A percentile compares a stretch with the other conserved stretches of the same genome.
Evolutionary conservation across 2,329 filamentous ascomycete species (phyloP).

Genomic region (Chaetomiaceae sp.): DNA sequence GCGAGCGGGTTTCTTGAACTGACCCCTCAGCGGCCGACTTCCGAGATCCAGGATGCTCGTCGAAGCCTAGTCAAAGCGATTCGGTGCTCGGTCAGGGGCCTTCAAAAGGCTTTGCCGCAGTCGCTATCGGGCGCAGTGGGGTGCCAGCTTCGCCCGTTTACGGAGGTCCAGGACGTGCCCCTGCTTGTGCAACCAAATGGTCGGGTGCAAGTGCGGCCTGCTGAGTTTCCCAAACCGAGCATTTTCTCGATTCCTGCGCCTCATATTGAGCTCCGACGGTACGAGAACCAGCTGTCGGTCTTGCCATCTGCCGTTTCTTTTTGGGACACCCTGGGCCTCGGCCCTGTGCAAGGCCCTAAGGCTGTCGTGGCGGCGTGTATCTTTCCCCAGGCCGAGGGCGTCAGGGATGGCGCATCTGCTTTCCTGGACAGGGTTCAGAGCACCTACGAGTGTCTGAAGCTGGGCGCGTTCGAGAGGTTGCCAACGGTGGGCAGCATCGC

Average conservation of each 20-base stretch:
- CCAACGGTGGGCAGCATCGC: constrained; percentile 39
- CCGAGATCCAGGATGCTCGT: constrained; percentile 31
- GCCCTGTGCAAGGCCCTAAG: constrained; percentile 66
- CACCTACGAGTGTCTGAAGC: constrained; percentile 67
- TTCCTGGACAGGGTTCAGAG: constrained; percentile 66
- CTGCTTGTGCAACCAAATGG: constrained; percentile 45
- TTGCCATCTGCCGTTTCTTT: constrained; percentile 70
- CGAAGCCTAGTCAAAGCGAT: constrained; percentile 40
- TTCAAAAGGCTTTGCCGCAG: constrained; percentile 41
- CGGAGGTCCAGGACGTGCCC: constrained; percentile 55
- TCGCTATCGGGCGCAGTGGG: constrained; percentile 39
- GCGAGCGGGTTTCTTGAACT: constrained; percentile 46
- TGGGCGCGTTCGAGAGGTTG: constrained; percentile 60
- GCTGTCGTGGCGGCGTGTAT: constrained; percentile 67
- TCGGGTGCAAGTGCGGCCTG: constrained; percentile 47
- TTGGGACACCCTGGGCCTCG: constrained; percentile 76
- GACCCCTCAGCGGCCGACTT: constrained; percentile 23
- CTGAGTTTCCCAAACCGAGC: constrained; percentile 46
- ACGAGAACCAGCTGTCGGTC: constrained; percentile 65
- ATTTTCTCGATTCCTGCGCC: constrained; percentile 62
- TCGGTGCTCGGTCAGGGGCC: constrained; percentile 46
- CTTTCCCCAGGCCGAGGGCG: constrained; percentile 60
- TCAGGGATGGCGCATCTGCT: constrained; percentile 54
- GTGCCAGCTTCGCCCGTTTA: constrained; percentile 44
- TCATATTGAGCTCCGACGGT: constrained; percentile 66